Evolutionary conservation across 2,329 filamentous ascomycete species (phyloP).

Genomic region (Xylariaceae sp.): DNA sequence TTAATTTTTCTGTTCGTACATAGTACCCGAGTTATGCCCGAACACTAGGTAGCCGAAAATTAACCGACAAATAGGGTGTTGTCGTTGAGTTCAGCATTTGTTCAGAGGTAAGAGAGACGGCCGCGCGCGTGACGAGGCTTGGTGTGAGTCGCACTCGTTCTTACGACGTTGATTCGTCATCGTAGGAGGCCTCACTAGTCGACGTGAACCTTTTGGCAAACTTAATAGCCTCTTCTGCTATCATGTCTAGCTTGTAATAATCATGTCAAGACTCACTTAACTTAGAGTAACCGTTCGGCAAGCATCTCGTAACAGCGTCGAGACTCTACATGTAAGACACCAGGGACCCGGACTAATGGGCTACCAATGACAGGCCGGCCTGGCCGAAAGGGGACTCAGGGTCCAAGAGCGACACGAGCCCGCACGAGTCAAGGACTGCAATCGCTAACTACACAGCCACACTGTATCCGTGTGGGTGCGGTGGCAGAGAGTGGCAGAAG

Average conservation of each 20-base stretch:
- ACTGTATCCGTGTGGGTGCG: no score
- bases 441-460: no score
- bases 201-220: no score
- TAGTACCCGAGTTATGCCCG: no score
- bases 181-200: conserved; percentile 18
- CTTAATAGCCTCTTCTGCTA: background rate
- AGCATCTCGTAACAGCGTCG: background rate
- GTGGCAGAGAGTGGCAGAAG: conserved; percentile 12
- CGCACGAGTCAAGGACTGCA: no score
- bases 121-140: conserved; percentile 9
- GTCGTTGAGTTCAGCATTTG: no score
- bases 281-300: background rate
- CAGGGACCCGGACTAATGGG: no score
- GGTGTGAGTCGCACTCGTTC: conserved; percentile 2
- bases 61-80: no score
- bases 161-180: conserved; percentile 20
- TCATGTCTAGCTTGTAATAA: background rate
- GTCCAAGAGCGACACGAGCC: no score
- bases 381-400: conserved; percentile 11
- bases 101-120: conserved; percentile 8
- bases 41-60: no score
- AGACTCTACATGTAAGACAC: no score
- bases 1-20: no score
- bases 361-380: conserved; percentile 6
- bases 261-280: background rate